Base-by-base conservation (phyloP, 1,284 basidiomycete genomes). In the Rugosomyces carneus region DNA sequence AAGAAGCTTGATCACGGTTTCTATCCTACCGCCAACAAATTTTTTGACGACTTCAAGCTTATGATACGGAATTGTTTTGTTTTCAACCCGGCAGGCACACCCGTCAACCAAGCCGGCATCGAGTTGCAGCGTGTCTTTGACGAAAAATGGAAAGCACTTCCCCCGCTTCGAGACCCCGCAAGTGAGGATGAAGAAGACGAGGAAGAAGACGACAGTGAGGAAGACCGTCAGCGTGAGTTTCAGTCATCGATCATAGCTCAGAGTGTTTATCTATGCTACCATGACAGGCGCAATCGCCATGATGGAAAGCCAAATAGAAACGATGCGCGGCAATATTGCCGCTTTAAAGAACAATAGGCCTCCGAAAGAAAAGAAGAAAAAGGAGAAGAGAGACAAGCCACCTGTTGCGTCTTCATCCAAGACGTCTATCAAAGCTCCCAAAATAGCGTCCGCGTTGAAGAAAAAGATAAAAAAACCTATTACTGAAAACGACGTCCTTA, bases 61-160 rank as follows among this genome's bases (percentile, higher is more conserved):
- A 91, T 99, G 82, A 86, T 97, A 59, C 76, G 81, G 48, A 99
- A 99, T 64, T 98, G 94, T 62, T 86, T 87, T 62, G 72, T 76
- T 1, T 99, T 95, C 75, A 99, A 99, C 58, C 92, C 93, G 5
- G 74, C 81, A 5, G 89, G 86, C 24, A 90, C 92, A 16, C 80
- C 84, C 29, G 95, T 99, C 42, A 84, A 93, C 60, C 76, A 81
- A 46, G 85, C 89, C 16, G 93, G 91, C 6, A 76, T 80, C 40
- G 81, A 89, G 44, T 70, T 98, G 18, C 82, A 93, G 61, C 76
- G 79, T 31, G 65, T 93, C 19, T 99, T 97, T 68, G 84, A 94
- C 47, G 89, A 93, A 55, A 96, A 94, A 67, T 94, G 90, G 89
- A 78, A 78, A 60, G 71, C 70, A 40, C 66, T 95, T 26, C 93